Percentiles rank a stretch among this genome's conserved stretches.
Conservation (phyloP, 306 rosid species). For the Delonix regia region DNA sequence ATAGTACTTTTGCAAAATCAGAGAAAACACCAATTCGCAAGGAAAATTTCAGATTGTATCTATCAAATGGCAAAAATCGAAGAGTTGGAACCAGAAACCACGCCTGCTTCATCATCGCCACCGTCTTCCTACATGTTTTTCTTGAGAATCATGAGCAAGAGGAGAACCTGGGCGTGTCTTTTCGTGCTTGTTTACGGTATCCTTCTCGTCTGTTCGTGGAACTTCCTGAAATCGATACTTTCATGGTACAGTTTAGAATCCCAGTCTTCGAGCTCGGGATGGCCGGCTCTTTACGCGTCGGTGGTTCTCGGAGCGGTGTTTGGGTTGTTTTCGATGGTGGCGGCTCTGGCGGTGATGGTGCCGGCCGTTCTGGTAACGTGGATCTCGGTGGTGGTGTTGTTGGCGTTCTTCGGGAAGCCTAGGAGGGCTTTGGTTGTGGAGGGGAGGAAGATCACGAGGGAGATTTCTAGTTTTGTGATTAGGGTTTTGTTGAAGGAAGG, state of each 20-base stretch:
- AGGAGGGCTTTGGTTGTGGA: constrained; percentile 71
- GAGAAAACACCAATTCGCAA: not conserved
- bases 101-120: constrained; percentile 23
- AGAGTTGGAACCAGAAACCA: constrained; percentile 37
- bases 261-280: constrained; percentile 51
- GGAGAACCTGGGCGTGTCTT: constrained; percentile 79
- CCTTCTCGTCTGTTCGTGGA: constrained; percentile 65
- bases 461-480: constrained; percentile 63
- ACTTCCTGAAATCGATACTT: constrained; percentile 63
- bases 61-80: constrained; percentile 47
- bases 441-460: constrained; percentile 81
- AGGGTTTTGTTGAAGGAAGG: constrained; percentile 89
- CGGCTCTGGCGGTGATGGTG: constrained; percentile 73
- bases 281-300: constrained; percentile 89
- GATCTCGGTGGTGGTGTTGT: constrained; percentile 79
- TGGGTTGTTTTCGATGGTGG: constrained; percentile 82
- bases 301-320: constrained; percentile 81
- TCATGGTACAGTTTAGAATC: constrained; percentile 69
- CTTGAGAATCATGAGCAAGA: constrained; percentile 69
- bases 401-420: constrained; percentile 92
- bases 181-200: constrained; percentile 63
- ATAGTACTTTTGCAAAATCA: not conserved
- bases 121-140: constrained; percentile 52
- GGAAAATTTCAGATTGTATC: not conserved
- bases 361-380: constrained; percentile 88